Evolutionary conservation across 192 early-diverging fungal species (phyloP), one percentile per base, ranked within the genome.

Genomic region (Glomus cerebriforme): DNA sequence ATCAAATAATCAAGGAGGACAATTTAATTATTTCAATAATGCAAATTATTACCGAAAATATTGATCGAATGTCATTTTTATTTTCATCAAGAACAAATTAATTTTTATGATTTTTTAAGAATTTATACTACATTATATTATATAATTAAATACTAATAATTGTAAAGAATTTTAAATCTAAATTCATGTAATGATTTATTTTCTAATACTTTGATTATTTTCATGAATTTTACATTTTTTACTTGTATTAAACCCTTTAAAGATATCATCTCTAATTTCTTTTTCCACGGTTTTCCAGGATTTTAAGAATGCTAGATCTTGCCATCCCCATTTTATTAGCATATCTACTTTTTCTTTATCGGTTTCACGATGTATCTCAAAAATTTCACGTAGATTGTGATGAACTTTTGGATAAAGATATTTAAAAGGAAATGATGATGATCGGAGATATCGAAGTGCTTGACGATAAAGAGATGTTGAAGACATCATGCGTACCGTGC

Each of bases 301-400:
- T 31, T 73, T 73, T 73, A 73, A 32, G 17, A 73, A 58, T 58
- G 19, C 72, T 32, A 73, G 19, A 59, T 73, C 72, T 59, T 73
- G 43, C 43, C 54, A 73, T n/a, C 72, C 72, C n/a, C 47, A 27
- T 22, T 29, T 34, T 32, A 73, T 3, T 32, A 73, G 29, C 13
- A 49, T n/a, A 29, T 73, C 12, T 27, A 34, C 59, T 59, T 54
- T 73, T 22, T 49, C 31, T 17, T 47, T 4, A 73, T 73, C 47
- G 10, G 3, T 17, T 22, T 73, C 72, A 24, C 49, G 72, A 73
- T 73, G 32, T 27, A 73, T 73, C 59, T 73, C 72, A 31, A 73
- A 73, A n/a, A 73, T 49, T 7, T 73, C 72, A 26, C 72, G 72
- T 0, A 45, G 32, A 49, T 73, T 73, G 47, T 73, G 32, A 7